Conservation (phyloP, 176 grass and related monocot genomes). For the Bolboschoenus planiculmis region DNA sequence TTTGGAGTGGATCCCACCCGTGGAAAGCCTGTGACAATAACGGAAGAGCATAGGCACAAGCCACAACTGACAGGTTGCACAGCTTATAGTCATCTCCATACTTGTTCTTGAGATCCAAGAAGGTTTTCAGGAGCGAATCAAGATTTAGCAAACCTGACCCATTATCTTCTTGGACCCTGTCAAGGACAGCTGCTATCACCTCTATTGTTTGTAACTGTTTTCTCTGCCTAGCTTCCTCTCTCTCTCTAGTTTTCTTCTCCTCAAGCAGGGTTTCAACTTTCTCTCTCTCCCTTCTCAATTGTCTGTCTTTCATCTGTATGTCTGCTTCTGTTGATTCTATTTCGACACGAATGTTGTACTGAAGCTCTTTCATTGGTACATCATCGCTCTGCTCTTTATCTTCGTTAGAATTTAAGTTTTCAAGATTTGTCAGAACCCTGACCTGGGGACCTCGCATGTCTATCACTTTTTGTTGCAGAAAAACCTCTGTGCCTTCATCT, state of each 20-base stretch:
- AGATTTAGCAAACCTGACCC: constrained; percentile 28
- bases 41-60: constrained; percentile 26
- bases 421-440: constrained; percentile 26
- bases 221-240: constrained; percentile 29
- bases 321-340: constrained; percentile 24
- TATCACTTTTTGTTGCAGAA: constrained; percentile 13
- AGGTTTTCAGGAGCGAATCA: constrained; percentile 29
- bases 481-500: constrained; percentile 27
- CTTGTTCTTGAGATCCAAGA: constrained; percentile 35
- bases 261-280: constrained; percentile 28
- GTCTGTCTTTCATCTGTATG: constrained; percentile 26
- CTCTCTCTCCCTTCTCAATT: constrained; percentile 27
- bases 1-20: constrained; percentile 43
- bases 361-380: constrained; percentile 32
- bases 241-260: constrained; percentile 35
- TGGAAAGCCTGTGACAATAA: constrained; percentile 38
- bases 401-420: constrained; percentile 34
- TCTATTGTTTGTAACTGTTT: constrained; percentile 29
- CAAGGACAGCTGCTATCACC: constrained; percentile 25
- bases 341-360: constrained; percentile 36
- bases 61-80: constrained; percentile 29
- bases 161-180: constrained; percentile 22
- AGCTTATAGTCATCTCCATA: constrained; percentile 35
- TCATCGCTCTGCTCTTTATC: constrained; percentile 27
- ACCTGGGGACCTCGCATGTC: constrained; percentile 41